Conservation (phyloP, 176 grass and related monocot genomes). For the Triticum monococcum region DNA sequence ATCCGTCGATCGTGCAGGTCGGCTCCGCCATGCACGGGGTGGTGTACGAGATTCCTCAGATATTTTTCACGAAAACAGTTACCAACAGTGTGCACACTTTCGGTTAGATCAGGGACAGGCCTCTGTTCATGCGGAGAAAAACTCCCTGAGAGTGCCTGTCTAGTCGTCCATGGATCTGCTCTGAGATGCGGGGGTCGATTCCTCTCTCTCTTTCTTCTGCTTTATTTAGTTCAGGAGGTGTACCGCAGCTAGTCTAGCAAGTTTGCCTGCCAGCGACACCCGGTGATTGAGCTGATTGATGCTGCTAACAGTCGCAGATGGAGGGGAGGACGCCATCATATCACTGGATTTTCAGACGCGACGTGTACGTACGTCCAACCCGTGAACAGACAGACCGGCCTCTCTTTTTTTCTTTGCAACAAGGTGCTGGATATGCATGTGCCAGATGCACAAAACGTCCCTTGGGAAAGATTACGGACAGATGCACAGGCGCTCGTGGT, state of each 20-base stretch:
- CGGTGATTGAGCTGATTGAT: conserved; percentile 15
- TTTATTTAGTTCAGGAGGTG: background rate
- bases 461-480: background rate
- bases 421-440: too few relatives aligned
- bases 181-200: background rate
- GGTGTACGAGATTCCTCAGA: background rate
- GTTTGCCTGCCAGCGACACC: background rate
- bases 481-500: background rate
- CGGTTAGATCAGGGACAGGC: too few relatives aligned
- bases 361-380: background rate
- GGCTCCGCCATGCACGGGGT: background rate
- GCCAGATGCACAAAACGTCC: background rate
- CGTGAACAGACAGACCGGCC: background rate
- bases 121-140: too few relatives aligned
- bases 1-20: background rate
- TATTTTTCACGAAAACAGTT: background rate
- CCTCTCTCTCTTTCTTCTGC: too few relatives aligned
- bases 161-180: background rate
- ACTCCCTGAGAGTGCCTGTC: background rate
- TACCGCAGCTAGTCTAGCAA: too few relatives aligned
- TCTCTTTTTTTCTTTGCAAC: too few relatives aligned
- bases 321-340: background rate
- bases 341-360: background rate
- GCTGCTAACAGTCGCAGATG: background rate
- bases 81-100: background rate